Conservation (phyloP, 352 stramenopile genomes). For the Phytophthora vignae region DNA sequence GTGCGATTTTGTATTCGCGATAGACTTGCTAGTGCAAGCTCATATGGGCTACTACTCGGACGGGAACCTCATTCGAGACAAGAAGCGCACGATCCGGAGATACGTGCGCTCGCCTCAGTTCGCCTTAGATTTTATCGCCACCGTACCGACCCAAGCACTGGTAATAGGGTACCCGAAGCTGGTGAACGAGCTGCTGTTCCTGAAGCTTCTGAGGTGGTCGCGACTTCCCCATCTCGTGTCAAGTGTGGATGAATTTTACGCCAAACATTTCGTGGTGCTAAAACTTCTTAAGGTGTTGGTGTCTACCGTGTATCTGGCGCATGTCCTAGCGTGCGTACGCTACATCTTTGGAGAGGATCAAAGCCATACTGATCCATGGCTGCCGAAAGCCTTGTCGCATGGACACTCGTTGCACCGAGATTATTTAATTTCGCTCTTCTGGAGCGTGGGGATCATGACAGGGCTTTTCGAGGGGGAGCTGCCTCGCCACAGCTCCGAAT, state of each 20-base stretch:
- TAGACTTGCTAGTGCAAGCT: conserved; percentile 60
- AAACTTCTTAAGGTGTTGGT: conserved; percentile 54
- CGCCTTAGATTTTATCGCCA: conserved; percentile 49
- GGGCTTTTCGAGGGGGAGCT: conserved; percentile 74
- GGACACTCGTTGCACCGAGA: conserved; percentile 19
- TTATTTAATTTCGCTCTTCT: conserved; percentile 63
- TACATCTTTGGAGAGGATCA: conserved; percentile 57
- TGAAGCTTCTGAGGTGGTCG: conserved; percentile 53
- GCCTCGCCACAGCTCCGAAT: conserved; percentile 48
- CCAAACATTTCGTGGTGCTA: conserved; percentile 56
- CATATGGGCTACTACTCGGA: conserved; percentile 65
- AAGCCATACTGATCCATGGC: conserved; percentile 53
- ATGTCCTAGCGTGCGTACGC: conserved; percentile 58
- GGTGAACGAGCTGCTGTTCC: conserved; percentile 29
- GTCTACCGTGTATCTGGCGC: conserved; percentile 53
- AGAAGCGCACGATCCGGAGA: conserved; percentile 37
- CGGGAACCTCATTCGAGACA: conserved; percentile 56
- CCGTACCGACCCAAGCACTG: conserved; percentile 34
- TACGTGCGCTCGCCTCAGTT: conserved; percentile 59
- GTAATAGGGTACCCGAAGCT: conserved; percentile 9
- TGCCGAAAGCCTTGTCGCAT: conserved; percentile 31
- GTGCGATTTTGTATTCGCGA: conserved; percentile 54
- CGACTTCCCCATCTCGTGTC: conserved; percentile 53
- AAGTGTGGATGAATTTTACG: conserved; percentile 61
- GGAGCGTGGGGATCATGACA: conserved; percentile 61